phyloP scores from a whole-genome alignment of 345 rosid genomes.

The Abelmoschus esculentus region DNA sequence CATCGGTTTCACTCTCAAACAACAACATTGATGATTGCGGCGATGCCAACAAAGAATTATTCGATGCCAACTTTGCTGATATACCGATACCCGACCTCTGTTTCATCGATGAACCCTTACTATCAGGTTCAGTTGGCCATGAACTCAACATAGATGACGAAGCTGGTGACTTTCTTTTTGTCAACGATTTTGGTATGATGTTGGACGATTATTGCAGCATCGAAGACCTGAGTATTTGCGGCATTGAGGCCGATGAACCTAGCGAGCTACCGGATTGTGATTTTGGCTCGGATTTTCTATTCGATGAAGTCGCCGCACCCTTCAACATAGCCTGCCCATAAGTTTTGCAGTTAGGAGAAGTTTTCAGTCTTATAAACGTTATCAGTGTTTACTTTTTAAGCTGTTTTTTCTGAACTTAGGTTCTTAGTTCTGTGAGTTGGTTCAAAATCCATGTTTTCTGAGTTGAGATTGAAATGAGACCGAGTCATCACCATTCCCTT shows the following conservation, averaged over 20 bases:
- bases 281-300: slow-evolving; percentile 15
- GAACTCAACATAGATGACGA: slow-evolving; percentile 40
- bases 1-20: slow-evolving; percentile 16
- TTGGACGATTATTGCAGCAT: slow-evolving; percentile 47
- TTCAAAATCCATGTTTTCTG: slow-evolving; percentile 10
- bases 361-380: not conserved
- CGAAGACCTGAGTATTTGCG: slow-evolving; percentile 44
- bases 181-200: slow-evolving; percentile 41
- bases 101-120: slow-evolving; percentile 36
- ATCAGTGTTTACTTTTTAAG: not conserved
- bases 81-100: slow-evolving; percentile 39
- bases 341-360: slow-evolving; percentile 74
- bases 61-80: slow-evolving; percentile 26
- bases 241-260: slow-evolving; percentile 35
- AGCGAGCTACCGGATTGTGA: slow-evolving; percentile 74
- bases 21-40: slow-evolving; percentile 7
- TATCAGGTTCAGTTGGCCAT: slow-evolving; percentile 20
- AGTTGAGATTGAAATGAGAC: slow-evolving; percentile 12
- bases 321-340: slow-evolving; percentile 53
- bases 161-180: slow-evolving; percentile 30
- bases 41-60: slow-evolving; percentile 12
- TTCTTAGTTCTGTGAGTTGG: slow-evolving; percentile 23
- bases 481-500: not conserved
- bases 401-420: slow-evolving; percentile 13
- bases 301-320: not conserved